Conservation (phyloP, 306 rosid species). For the Cyamopsis tetragonoloba region DNA sequence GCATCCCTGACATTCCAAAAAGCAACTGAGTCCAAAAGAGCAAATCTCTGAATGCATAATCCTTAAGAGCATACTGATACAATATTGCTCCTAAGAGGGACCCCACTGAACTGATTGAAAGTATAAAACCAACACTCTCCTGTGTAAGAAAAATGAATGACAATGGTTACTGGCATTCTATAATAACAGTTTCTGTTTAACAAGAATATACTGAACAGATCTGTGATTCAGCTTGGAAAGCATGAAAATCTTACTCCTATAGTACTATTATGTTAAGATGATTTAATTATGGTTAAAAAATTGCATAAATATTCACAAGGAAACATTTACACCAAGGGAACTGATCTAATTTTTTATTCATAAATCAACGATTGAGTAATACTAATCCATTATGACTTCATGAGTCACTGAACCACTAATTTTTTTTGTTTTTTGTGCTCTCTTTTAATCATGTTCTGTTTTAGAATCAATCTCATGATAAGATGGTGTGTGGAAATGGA, state of each 20-base stretch:
- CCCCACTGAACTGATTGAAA: conserved; percentile 81
- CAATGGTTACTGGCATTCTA: conserved; percentile 19
- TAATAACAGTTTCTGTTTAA: background rate
- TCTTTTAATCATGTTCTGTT: background rate
- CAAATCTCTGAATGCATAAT: conserved; percentile 77
- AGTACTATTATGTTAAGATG: background rate
- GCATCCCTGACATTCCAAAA: conserved; percentile 77
- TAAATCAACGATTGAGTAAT: too few species aligned
- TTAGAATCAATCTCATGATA: background rate
- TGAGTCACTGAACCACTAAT: too few species aligned
- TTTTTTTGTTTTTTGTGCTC: background rate
- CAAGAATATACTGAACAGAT: background rate
- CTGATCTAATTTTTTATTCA: too few species aligned
- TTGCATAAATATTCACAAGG: background rate
- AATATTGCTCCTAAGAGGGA: conserved; percentile 84
- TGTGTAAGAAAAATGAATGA: conserved; percentile 38
- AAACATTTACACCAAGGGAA: too few species aligned
- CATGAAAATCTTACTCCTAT: background rate
- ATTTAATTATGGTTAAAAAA: background rate
- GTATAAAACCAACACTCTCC: conserved; percentile 82
- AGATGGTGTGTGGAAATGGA: background rate
- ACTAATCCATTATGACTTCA: too few species aligned
- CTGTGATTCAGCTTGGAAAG: background rate
- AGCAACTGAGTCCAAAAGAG: conserved; percentile 91
- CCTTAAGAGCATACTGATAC: conserved; percentile 81